Evolutionary conservation across 495 filamentous ascomycete genomes (phyloP).

Genomic region (Aspergillus taichungensis): DNA sequence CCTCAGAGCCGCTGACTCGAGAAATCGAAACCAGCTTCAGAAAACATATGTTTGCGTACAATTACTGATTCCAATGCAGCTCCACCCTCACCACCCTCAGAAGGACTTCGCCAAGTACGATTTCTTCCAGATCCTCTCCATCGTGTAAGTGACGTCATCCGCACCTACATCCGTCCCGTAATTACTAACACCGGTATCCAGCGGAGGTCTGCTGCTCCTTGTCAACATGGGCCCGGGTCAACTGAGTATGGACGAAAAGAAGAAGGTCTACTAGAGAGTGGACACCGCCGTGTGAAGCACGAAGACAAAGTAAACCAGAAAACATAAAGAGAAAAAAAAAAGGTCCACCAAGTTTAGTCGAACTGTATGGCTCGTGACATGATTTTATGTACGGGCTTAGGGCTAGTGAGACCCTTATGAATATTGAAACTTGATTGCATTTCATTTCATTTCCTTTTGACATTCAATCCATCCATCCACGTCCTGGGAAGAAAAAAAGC

Average conservation of each 20-base stretch:
- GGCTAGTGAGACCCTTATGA: too few species aligned
- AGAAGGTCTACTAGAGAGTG: conserved; percentile 85
- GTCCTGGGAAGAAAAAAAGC: too few species aligned
- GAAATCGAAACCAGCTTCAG: too few species aligned
- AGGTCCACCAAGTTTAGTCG: neutral
- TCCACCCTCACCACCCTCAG: conserved; percentile 95
- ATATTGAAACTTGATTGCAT: too few species aligned
- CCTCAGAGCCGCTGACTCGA: too few species aligned
- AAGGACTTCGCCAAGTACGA: conserved; percentile 99
- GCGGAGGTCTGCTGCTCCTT: conserved; percentile 83
- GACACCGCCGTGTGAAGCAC: neutral
- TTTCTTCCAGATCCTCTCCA: conserved; percentile 99
- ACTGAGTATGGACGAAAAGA: conserved; percentile 98
- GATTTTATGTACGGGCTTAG: neutral
- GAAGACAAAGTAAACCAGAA: conserved; percentile 2
- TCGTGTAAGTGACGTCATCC: conserved; percentile 59
- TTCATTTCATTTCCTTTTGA: too few species aligned
- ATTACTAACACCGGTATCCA: conserved; percentile 14
- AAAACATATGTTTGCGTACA: conserved; percentile 3
- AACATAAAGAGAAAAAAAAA: neutral
- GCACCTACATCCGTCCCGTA: conserved; percentile 6
- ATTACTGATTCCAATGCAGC: conserved; percentile 44
- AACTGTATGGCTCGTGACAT: conserved; percentile 1
- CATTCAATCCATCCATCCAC: too few species aligned
- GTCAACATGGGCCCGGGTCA: conserved; percentile 98